Percentiles rank a stretch among this genome's conserved stretches.
phyloP scores from a whole-genome alignment of 371 early-diverging fungal genomes.

The Mortierella sp. region DNA sequence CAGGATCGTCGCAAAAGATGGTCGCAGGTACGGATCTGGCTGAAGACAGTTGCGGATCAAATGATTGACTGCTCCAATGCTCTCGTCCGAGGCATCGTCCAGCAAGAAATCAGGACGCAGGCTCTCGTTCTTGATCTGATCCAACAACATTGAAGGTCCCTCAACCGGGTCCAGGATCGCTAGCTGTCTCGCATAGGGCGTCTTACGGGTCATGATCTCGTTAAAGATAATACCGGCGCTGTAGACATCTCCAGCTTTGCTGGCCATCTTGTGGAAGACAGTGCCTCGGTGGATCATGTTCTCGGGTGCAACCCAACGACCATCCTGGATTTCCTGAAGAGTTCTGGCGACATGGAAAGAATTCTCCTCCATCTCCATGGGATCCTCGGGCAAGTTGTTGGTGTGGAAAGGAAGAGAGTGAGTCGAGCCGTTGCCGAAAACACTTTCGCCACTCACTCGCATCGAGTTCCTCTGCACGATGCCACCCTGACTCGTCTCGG shows the following conservation, averaged over 20 bases:
- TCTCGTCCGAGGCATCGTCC: conserved; percentile 58
- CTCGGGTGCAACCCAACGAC: conserved; percentile 52
- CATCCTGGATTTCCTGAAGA: conserved; percentile 33
- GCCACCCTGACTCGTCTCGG: neutral
- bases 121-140: conserved; percentile 42
- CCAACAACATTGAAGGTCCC: conserved; percentile 29
- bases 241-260: conserved; percentile 41
- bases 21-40: conserved; percentile 53
- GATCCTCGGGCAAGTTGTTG: conserved; percentile 10
- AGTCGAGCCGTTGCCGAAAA: conserved; percentile 13
- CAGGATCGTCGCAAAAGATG: conserved; percentile 57
- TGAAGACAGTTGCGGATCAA: conserved; percentile 62
- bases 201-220: conserved; percentile 64
- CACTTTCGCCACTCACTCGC: conserved; percentile 34
- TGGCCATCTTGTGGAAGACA: conserved; percentile 29
- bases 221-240: conserved; percentile 65
- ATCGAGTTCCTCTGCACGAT: conserved; percentile 26
- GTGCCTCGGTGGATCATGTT: conserved; percentile 31
- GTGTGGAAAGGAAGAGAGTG: conserved; percentile 19
- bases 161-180: conserved; percentile 24
- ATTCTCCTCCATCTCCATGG: conserved; percentile 20
- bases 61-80: conserved; percentile 57
- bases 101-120: conserved; percentile 51
- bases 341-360: conserved; percentile 16
- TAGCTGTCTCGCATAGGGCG: conserved; percentile 59